Base-by-base conservation (phyloP, 768 basidiomycete genomes). In the Dioszegia aurantiaca region DNA sequence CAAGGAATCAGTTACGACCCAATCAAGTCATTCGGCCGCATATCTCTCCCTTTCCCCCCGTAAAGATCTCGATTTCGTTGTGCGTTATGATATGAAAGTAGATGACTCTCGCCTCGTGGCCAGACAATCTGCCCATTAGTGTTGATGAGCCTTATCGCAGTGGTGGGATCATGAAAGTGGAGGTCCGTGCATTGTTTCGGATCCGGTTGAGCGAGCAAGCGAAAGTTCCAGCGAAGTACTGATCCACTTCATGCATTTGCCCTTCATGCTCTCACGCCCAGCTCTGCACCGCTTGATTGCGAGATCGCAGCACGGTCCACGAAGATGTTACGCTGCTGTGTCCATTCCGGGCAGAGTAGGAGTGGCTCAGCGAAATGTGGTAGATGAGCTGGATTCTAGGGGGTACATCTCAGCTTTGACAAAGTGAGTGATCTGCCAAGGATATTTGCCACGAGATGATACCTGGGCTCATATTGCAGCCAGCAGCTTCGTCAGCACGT, bases 321-420 rank as follows among this genome's bases (percentile, higher is more conserved):
- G 30, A 31, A 17, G 14, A 30, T 37, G 33, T 11, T n/a, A 16
- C 3, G 2, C 48, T 3, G 10, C 23, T 10, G 27, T 2, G 6
- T 3, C 6, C 31, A 17, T 19, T 10, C 19, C 8, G 16, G 19
- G 11, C 44, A 8, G 23, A 26, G 8, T 24, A 23, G 44, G 23
- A 21, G 48, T 51, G 16, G 51, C 37, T n/a, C 31, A 53, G 33
- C 43, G 31, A 9, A 56, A 56, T 41, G 65, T 74, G 2, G 41
- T 77, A 1, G 51, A 62, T 3, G 71, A 75, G 47, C 63, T 77
- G 33, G 69, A 74, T 19, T 39, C 46, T 3, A 56, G 76, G 28
- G 74, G 74, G 8, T 74, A 74, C 48, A 61, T 77, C 33, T 69
- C 72, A 19, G 70, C 74, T 36, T 44, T 74, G n/a, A 75, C 76